Evolutionary conservation across 352 stramenopile genomes (phyloP).

Genomic region (Halophytophthora polymorphica): DNA sequence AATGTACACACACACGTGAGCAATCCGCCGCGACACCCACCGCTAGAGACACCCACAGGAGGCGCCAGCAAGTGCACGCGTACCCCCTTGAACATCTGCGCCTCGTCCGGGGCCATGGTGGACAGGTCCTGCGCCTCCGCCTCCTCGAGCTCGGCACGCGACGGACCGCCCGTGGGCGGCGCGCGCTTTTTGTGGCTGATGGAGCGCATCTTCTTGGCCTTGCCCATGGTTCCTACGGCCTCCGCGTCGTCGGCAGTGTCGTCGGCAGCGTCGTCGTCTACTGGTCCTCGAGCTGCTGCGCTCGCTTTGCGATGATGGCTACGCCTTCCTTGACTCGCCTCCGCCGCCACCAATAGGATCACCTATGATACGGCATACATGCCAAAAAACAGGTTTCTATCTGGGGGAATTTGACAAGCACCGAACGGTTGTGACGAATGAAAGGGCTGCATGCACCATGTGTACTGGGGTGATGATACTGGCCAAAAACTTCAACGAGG

Average conservation of each 20-base stretch:
- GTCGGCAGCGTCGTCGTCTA: not conserved
- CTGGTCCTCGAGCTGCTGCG: not conserved
- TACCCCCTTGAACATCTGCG: constrained; percentile 67
- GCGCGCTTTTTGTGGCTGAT: constrained; percentile 82
- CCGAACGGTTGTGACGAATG: too few species aligned
- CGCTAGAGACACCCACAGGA: not conserved
- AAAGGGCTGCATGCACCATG: too few species aligned
- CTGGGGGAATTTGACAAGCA: too few species aligned
- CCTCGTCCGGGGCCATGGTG: constrained; percentile 48
- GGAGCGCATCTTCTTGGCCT: constrained; percentile 84
- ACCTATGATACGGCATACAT: too few species aligned
- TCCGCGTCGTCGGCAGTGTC: constrained; percentile 6
- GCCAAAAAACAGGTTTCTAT: too few species aligned
- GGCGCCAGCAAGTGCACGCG: constrained; percentile 10
- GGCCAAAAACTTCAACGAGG: too few species aligned
- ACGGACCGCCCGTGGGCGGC: constrained; percentile 55
- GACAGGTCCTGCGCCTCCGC: constrained; percentile 40
- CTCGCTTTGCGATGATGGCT: not conserved
- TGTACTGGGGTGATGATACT: too few species aligned
- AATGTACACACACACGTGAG: not conserved
- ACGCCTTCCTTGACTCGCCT: not conserved
- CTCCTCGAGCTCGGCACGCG: constrained; percentile 58
- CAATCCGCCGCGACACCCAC: not conserved
- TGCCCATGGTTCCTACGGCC: constrained; percentile 53
- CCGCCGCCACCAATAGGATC: too few species aligned